These are phyloP conservation scores for Verticillium dahliae DNA, from an alignment of 2,329 filamentous ascomycete genomes.

Conservation along the genomic window DNA sequence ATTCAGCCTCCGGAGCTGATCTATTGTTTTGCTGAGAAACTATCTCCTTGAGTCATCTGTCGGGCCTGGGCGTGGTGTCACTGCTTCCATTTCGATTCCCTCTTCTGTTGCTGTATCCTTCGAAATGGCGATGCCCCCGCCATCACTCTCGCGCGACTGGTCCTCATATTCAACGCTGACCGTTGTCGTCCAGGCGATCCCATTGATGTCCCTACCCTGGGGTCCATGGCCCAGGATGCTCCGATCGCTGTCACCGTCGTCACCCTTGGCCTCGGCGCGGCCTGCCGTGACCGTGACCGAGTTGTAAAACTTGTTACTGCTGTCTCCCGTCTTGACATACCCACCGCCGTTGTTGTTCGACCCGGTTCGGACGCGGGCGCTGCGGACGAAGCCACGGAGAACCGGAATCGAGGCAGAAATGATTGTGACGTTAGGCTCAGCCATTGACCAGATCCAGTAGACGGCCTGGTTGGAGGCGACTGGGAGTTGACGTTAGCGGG, in stretches of 20 bases:
- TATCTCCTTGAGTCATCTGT: neutral
- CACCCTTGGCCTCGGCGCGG: neutral
- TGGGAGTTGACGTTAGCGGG: neutral
- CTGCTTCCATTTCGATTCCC: neutral
- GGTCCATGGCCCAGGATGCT: constrained; percentile 4
- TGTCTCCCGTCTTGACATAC: constrained; percentile 1
- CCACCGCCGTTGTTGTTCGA: neutral
- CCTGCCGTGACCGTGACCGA: neutral
- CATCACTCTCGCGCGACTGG: neutral
- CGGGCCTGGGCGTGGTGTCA: neutral
- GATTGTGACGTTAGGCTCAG: constrained; percentile 21
- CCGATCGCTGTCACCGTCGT: constrained; percentile 6
- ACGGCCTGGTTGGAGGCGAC: constrained; percentile 2
- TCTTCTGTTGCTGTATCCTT: neutral
- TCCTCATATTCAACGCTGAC: neutral
- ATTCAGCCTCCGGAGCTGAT: neutral
- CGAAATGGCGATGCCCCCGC: neutral
- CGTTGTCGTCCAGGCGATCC: constrained; percentile 1
- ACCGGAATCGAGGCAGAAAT: constrained; percentile 22
- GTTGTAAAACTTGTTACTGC: constrained; percentile 4
- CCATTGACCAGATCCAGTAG: constrained; percentile 16
- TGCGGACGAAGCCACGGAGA: constrained; percentile 16
- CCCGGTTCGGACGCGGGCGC: constrained; percentile 1
- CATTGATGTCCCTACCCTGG: neutral
- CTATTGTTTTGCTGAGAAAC: neutral